These are phyloP conservation scores for Abrus pulchellus DNA, from an alignment of 306 rosid genomes.

Conservation along the genomic window DNA sequence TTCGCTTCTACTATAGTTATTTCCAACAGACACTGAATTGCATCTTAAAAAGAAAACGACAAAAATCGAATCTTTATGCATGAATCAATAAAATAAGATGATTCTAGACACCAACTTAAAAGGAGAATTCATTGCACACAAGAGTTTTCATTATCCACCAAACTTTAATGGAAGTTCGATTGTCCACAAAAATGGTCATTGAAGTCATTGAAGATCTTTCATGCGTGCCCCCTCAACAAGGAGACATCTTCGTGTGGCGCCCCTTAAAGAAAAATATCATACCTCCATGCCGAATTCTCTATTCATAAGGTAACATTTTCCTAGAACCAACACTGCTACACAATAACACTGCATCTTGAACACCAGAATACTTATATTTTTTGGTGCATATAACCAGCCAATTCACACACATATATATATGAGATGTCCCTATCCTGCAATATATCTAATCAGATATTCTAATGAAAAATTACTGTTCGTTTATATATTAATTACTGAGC, in stretches of 20 bases:
- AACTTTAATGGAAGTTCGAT: not conserved
- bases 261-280: not conserved
- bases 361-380: not conserved
- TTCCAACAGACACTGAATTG: not conserved
- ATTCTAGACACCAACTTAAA: not conserved
- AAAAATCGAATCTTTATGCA: not conserved
- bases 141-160: not conserved
- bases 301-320: not conserved
- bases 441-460: not conserved
- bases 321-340: not conserved
- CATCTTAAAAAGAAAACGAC: not conserved
- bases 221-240: not conserved
- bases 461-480: not conserved
- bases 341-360: not conserved
- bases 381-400: not conserved
- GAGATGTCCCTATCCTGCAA: not conserved
- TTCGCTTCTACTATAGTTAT: not conserved
- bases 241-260: not conserved
- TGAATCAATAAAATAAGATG: constrained; percentile 9
- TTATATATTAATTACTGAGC: not conserved
- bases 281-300: constrained; percentile 6
- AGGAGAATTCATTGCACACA: not conserved
- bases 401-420: not conserved
- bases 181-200: not conserved
- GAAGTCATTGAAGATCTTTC: not conserved